Evolutionary conservation across 2,329 filamentous ascomycete species (phyloP).

Genomic region (Fusarium guadeloupense): DNA sequence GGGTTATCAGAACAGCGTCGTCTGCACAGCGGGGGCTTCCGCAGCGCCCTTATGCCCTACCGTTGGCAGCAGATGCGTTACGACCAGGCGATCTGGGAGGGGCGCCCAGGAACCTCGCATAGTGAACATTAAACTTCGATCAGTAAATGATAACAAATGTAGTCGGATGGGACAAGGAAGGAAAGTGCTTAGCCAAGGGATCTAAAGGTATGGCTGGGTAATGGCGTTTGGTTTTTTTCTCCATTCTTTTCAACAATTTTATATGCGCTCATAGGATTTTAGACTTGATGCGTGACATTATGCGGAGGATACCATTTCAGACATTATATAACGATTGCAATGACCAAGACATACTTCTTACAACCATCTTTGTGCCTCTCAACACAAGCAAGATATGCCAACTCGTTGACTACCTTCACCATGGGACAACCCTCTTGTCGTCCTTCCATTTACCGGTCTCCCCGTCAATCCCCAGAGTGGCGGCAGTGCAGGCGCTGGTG

Average conservation of each 20-base stretch:
- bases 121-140: constrained; percentile 32
- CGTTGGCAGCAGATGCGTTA: constrained; percentile 38
- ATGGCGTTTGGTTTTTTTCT: constrained; percentile 32
- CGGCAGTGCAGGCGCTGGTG: constrained; percentile 7
- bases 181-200: constrained; percentile 15
- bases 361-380: background rate
- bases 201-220: constrained; percentile 17
- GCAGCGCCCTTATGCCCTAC: constrained; percentile 41
- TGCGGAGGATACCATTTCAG: constrained; percentile 35
- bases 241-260: too few species aligned
- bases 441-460: constrained; percentile 17
- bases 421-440: constrained; percentile 11
- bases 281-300: constrained; percentile 26
- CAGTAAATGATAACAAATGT: background rate
- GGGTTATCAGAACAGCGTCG: constrained; percentile 39
- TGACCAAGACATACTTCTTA: background rate
- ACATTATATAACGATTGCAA: constrained; percentile 32
- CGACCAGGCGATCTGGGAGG: constrained; percentile 35
- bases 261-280: constrained; percentile 24
- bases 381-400: too few species aligned
- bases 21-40: constrained; percentile 41
- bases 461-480: constrained; percentile 3
- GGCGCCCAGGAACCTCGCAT: constrained; percentile 40
- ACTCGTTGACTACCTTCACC: background rate
- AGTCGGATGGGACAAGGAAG: constrained; percentile 5